Base-by-base conservation (phyloP, 2,329 filamentous ascomycete genomes). In the Fusarium anguioides region DNA sequence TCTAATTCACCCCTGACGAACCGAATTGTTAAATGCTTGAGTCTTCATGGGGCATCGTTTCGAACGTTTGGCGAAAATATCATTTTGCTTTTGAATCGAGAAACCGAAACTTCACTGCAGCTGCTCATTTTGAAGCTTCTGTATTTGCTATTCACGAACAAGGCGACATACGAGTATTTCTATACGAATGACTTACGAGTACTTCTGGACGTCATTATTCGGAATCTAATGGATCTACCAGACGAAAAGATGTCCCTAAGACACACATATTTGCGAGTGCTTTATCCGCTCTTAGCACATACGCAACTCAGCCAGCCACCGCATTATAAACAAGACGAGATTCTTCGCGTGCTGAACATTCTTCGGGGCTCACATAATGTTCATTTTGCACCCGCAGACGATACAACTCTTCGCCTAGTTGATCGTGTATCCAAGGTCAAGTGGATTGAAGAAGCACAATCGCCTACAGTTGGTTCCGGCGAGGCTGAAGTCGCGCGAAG, bases 11-110 rank as follows among this genome's bases (percentile, higher is more conserved):
- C 87, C 6, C 80, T 96, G 56, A 98, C 96, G 6, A 99, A 99
- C 75, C 90, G 94, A 69, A 93, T 99, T 47, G 91, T 99, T 78
- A 98, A 98, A 77, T 86, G 94, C 36, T 84, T 99, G 40, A 95
- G 93, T 51, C 84, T 92, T 23, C 86, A 96, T 73, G 95, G 95
- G 5, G 87, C 89, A 46, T 84, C 84, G 2, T 98, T 94, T 77
- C 94, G 95, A 75, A 97, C 95, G 0, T 99, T 99, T 81, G 96
- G 96, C 50, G 95, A 97, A 81, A 99, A 98, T 71, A 91, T 99
- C 62, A 99, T 99, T 66, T 83, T 99, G 7, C 86, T 99, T 3
- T 85, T 99, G 36, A 99, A 99, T 76, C 90, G 96, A 72, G 96
- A 98, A 82, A 93, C 91, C 11, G 94, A 98, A 78, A 97, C 96